Conservation (phyloP, 208 protist species). For the Acanthamoeba sp. region DNA sequence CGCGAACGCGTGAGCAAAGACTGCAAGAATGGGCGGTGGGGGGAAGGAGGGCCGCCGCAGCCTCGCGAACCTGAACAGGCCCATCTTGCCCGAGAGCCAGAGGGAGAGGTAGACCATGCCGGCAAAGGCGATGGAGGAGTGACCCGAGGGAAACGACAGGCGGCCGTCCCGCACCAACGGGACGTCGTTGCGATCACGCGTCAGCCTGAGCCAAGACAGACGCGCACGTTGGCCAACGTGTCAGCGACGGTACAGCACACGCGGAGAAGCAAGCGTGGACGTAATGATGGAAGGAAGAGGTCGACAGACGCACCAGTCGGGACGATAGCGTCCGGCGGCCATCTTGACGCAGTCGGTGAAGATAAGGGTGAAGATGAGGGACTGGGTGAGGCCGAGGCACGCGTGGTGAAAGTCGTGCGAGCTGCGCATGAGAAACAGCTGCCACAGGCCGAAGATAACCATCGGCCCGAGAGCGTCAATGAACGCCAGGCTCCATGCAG, state of each 20-base stretch:
- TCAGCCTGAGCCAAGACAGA: slow-evolving; percentile 29
- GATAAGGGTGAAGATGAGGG: slow-evolving; percentile 86
- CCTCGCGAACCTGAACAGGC: slow-evolving; percentile 41
- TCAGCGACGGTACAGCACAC: neutral
- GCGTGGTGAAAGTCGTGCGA: slow-evolving; percentile 87
- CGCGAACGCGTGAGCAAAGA: too few relatives aligned
- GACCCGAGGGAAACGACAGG: slow-evolving; percentile 94
- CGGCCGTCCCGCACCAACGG: slow-evolving; percentile 87
- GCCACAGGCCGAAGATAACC: slow-evolving; percentile 41
- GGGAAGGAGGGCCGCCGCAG: neutral
- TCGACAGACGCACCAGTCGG: slow-evolving; percentile 91
- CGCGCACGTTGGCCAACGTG: neutral
- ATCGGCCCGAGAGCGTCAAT: slow-evolving; percentile 58
- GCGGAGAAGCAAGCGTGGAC: too few relatives aligned
- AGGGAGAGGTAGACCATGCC: slow-evolving; percentile 91
- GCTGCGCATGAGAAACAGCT: slow-evolving; percentile 75
- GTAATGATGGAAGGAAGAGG: too few relatives aligned
- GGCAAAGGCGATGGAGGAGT: slow-evolving; percentile 93
- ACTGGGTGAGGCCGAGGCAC: slow-evolving; percentile 73
- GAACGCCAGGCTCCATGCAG: slow-evolving; percentile 75
- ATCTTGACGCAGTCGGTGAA: slow-evolving; percentile 89
- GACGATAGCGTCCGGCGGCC: slow-evolving; percentile 93
- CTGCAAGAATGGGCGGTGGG: neutral
- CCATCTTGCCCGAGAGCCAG: slow-evolving; percentile 84
- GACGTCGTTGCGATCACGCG: slow-evolving; percentile 27